Evolutionary conservation across 768 basidiomycete genomes (phyloP).

Genomic region (Mrakia hoshinonis): DNA sequence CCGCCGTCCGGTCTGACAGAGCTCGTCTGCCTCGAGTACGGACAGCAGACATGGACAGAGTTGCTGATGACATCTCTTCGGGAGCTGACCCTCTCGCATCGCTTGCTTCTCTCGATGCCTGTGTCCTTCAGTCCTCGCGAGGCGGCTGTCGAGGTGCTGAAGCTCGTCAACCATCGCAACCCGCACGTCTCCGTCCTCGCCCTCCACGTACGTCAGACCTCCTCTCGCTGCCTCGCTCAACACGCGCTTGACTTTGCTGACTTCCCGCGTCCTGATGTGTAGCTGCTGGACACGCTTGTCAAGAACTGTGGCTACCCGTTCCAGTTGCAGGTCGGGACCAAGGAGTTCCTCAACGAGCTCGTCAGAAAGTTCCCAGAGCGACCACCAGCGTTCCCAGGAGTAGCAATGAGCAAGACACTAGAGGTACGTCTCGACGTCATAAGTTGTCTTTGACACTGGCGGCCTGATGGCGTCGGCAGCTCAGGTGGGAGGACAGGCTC

Average conservation of each 20-base stretch:
- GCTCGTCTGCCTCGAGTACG: not conserved
- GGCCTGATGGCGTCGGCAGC: not conserved
- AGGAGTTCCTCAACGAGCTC: constrained; percentile 96
- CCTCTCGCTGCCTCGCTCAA: not conserved
- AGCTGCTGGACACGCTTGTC: constrained; percentile 79
- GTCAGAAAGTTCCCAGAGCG: constrained; percentile 96
- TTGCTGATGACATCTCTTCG: not conserved
- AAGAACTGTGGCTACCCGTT: constrained; percentile 95
- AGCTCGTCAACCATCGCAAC: constrained; percentile 82
- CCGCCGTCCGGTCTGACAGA: not conserved
- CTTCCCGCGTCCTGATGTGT: not conserved
- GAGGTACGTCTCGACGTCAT: constrained; percentile 44
- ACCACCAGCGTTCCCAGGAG: constrained; percentile 86
- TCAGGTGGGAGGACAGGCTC: not conserved
- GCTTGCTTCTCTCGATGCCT: not conserved
- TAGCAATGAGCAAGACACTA: constrained; percentile 88
- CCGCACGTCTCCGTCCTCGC: constrained; percentile 83
- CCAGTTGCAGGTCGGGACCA: constrained; percentile 91
- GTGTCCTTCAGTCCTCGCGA: constrained; percentile 64
- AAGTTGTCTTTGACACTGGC: no score
- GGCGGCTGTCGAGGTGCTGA: constrained; percentile 73
- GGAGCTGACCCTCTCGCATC: constrained; percentile 7
- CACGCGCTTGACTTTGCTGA: not conserved
- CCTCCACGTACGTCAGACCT: constrained; percentile 45
- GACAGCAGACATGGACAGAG: not conserved